Evolutionary conservation across 805 yeast species (phyloP), one percentile per base, ranked within the genome.

Genomic region (Lipomyces sp.): DNA sequence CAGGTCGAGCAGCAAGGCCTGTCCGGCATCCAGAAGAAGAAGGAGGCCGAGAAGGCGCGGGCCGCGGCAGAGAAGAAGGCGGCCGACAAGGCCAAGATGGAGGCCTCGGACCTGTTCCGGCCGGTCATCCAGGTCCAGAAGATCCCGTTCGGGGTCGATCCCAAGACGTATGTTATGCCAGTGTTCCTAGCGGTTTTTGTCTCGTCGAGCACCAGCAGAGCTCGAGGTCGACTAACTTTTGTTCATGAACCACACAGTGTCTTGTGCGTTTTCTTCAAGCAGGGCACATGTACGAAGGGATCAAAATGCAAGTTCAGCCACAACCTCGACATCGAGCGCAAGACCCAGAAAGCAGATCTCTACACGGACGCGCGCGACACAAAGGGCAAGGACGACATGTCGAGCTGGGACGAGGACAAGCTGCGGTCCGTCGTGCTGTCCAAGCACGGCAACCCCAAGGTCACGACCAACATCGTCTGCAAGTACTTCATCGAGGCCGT

Each of bases 91-190:
- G 97, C 96, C 38, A 86, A 84, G 66, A 79, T 79, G 41, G 97
- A 91, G 64, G 95, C 95, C 4, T 83, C 87, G 13, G 83, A 84
- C 16, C 70, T 91, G 39, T 78, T 88, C 61, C 84, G 82, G 29
- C 71, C 80, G 0, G 74, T 80, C 3, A 74, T 87, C 44, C 84
- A 79, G 47, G 76, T 74, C 40, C 97, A 87, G 68, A 88, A 87
- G 66, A 86, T 91, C 29, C 95, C 96, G 37, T 89, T 91, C 64
- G 98, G 98, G 46, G 97, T 89, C 53, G 98, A 93, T 71, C 98
- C 98, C 47, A 91, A 93, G 71, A 81, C 95, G 57, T 57, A 46
- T 6, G 61, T 49, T 3, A 3, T 1, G 21, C 4, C 4, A 36
- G 14, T 18, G 29, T 26, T 26, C 10, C 10, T 26, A 7, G 6